Conservation (phyloP, 345 rosid species). For the Turnera subulata region DNA sequence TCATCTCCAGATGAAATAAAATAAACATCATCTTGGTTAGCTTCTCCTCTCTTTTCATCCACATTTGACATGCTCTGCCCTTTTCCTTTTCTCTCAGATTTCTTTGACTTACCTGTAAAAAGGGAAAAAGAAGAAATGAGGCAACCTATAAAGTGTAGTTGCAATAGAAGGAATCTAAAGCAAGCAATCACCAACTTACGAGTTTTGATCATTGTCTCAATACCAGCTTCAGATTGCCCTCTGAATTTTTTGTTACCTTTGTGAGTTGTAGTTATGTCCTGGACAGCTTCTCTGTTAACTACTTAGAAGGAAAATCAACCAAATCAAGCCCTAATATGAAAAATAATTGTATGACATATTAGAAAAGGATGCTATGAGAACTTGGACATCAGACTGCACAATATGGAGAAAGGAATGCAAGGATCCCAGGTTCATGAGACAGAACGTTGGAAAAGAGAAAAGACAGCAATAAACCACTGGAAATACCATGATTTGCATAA, state of each 20-base stretch:
- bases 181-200: slow-evolving; percentile 1
- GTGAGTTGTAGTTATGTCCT: background rate
- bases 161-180: slow-evolving; percentile 1
- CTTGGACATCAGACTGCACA: too few relatives aligned
- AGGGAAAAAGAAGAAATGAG: slow-evolving; percentile 3
- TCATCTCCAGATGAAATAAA: slow-evolving; percentile 71
- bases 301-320: background rate
- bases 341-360: background rate
- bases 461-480: background rate
- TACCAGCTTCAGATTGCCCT: slow-evolving; percentile 3
- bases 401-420: background rate
- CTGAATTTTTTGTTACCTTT: background rate
- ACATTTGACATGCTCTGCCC: slow-evolving; percentile 7
- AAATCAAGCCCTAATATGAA: slow-evolving; percentile 5
- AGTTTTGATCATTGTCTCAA: slow-evolving; percentile 4
- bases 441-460: background rate
- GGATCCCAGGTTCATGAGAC: background rate
- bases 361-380: background rate
- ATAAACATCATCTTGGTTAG: slow-evolving; percentile 32
- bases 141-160: background rate
- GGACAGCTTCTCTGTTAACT: slow-evolving; percentile 10
- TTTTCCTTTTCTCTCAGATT: slow-evolving; percentile 32
- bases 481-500: background rate
- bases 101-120: slow-evolving; percentile 32
- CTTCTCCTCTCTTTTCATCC: slow-evolving; percentile 12